These are phyloP conservation scores for Begonia loranthoides DNA, from an alignment of 306 rosid genomes.

Conservation along the genomic window DNA sequence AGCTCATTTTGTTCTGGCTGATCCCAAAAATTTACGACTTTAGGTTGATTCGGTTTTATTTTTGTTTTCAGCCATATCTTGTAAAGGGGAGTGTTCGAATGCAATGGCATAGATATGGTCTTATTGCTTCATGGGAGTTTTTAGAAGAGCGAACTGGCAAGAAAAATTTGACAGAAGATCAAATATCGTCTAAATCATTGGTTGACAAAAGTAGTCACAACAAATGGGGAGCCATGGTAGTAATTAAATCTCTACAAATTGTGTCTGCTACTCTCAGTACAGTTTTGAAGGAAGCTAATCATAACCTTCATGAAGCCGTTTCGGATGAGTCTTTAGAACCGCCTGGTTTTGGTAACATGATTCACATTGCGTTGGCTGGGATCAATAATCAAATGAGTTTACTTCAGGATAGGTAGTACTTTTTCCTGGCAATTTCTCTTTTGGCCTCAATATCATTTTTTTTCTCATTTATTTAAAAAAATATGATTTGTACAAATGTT, in stretches of 20 bases:
- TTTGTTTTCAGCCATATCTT: conserved; percentile 68
- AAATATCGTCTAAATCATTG: conserved; percentile 17
- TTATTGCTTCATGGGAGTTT: conserved; percentile 93
- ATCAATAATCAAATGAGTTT: conserved; percentile 94
- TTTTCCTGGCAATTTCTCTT: conserved; percentile 3
- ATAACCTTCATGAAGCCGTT: conserved; percentile 32
- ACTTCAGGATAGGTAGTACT: conserved; percentile 81
- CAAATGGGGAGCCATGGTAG: conserved; percentile 95
- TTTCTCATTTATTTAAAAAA: too few species aligned
- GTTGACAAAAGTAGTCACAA: conserved; percentile 54
- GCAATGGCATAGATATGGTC: conserved; percentile 98
- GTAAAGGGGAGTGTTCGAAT: conserved; percentile 93
- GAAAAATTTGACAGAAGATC: conserved; percentile 42
- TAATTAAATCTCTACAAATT: conserved; percentile 79
- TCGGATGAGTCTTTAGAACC: conserved; percentile 32
- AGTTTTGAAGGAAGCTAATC: conserved; percentile 70
- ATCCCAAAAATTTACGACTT: conserved; percentile 22
- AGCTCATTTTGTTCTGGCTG: not conserved
- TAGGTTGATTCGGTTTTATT: conserved; percentile 3
- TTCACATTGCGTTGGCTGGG: conserved; percentile 91
- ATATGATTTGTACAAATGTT: too few species aligned
- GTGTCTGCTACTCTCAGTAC: conserved; percentile 62
- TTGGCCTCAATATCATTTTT: not conserved
- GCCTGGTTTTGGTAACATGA: conserved; percentile 63
- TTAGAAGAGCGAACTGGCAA: conserved; percentile 56